Conservation (phyloP, 805 yeast genomes). For the Wickerhamiella hasegawae region DNA sequence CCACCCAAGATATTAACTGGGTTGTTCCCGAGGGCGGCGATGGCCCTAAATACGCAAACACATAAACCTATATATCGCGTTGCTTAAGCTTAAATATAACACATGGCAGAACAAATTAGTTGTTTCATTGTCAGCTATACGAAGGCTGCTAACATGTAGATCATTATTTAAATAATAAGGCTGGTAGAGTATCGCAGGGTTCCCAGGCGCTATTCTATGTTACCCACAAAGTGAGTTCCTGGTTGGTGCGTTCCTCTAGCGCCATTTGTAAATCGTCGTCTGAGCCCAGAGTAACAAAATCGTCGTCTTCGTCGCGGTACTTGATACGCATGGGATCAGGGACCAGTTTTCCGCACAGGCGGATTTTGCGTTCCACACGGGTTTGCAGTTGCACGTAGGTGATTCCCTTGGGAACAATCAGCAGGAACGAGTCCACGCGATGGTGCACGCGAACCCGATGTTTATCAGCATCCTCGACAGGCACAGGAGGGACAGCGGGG, state of each 20-base stretch:
- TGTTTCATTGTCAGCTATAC: no score
- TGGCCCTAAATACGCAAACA: constrained; percentile 90
- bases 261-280: constrained; percentile 85
- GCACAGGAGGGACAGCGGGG: neutral
- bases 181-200: no score
- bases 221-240: constrained; percentile 1
- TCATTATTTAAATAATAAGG: no score
- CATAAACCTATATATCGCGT: constrained; percentile 23
- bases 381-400: constrained; percentile 36
- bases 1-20: constrained; percentile 90
- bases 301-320: constrained; percentile 93
- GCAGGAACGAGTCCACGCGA: constrained; percentile 35
- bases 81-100: neutral
- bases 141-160: neutral
- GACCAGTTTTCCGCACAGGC: constrained; percentile 34
- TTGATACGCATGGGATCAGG: constrained; percentile 37
- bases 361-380: constrained; percentile 41
- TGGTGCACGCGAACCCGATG: constrained; percentile 20
- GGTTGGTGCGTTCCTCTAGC: constrained; percentile 29
- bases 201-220: no score
- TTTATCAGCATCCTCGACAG: neutral
- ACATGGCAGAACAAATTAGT: no score
- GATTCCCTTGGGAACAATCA: constrained; percentile 42
- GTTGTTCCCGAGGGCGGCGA: constrained; percentile 98
- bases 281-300: constrained; percentile 67